Evolutionary conservation across 805 yeast genomes (phyloP).

Genomic region (Yarrowia hollandica): DNA sequence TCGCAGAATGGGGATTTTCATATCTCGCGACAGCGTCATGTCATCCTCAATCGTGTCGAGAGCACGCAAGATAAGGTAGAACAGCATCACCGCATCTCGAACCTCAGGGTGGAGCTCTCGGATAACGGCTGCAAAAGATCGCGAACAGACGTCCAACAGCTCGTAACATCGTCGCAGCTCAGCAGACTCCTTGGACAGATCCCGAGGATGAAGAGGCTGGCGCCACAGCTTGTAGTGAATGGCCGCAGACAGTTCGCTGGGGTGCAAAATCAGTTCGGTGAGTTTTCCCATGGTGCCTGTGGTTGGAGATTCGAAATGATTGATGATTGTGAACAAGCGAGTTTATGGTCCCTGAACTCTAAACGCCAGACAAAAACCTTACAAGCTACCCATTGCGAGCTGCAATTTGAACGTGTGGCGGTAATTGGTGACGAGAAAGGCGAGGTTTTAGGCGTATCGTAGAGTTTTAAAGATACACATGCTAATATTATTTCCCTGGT

Average conservation of each 20-base stretch:
- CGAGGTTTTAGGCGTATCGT: no score
- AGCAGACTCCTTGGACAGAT: constrained; percentile 38
- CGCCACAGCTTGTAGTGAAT: constrained; percentile 60
- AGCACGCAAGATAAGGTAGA: constrained; percentile 84
- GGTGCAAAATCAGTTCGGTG: constrained; percentile 62
- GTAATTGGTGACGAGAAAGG: no score
- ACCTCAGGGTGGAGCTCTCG: constrained; percentile 87
- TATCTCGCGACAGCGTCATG: constrained; percentile 71
- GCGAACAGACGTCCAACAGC: constrained; percentile 67
- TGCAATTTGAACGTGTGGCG: no score
- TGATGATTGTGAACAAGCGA: not conserved
- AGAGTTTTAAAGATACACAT: no score
- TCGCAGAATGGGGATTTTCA: constrained; percentile 75
- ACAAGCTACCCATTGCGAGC: no score
- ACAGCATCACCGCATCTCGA: constrained; percentile 72
- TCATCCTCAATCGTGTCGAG: constrained; percentile 96
- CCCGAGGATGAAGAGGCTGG: constrained; percentile 53
- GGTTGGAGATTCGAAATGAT: not conserved
- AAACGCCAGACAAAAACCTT: constrained; percentile 1
- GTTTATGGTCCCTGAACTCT: constrained; percentile 2
- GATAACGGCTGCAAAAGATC: constrained; percentile 94
- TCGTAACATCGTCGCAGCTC: constrained; percentile 64
- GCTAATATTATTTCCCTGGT: no score
- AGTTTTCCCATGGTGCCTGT: constrained; percentile 56
- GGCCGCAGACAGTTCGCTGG: constrained; percentile 68